phyloP scores from a whole-genome alignment of 768 basidiomycete species.

The Leucogyrophana mollusca region DNA sequence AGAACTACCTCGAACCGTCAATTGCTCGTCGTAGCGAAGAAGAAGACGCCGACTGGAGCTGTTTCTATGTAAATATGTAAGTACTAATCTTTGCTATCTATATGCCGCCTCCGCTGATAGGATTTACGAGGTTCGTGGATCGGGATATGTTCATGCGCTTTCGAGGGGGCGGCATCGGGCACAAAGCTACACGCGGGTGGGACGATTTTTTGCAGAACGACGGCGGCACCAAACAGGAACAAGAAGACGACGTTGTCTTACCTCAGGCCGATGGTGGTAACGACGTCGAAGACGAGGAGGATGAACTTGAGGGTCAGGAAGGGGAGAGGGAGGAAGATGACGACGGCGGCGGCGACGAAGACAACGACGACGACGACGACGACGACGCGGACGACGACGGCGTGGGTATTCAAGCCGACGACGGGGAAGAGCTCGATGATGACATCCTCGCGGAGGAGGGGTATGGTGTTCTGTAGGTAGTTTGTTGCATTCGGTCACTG shows the following conservation, averaged over 20 bases:
- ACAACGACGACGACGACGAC: not conserved
- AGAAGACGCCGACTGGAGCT: slow-evolving; percentile 23
- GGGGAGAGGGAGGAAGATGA: not conserved
- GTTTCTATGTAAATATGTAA: slow-evolving; percentile 34
- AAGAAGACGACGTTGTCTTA: not conserved
- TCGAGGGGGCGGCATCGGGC: slow-evolving; percentile 30
- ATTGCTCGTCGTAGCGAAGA: slow-evolving; percentile 4
- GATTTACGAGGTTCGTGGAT: slow-evolving; percentile 34
- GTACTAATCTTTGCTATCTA: slow-evolving; percentile 7
- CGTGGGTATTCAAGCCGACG: not conserved
- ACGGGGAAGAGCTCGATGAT: slow-evolving; percentile 10
- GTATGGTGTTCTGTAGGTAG: slow-evolving; percentile 5
- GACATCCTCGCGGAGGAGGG: slow-evolving; percentile 5
- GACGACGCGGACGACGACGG: too few relatives aligned
- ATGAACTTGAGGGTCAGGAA: not conserved
- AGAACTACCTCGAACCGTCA: slow-evolving; percentile 5
- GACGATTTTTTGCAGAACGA: not conserved
- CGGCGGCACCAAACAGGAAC: not conserved
- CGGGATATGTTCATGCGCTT: slow-evolving; percentile 39
- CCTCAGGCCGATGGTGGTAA: not conserved
- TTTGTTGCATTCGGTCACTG: too few relatives aligned
- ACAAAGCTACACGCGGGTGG: slow-evolving; percentile 7
- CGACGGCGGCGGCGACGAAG: not conserved
- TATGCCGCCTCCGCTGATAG: too few relatives aligned
- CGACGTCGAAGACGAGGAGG: not conserved